These are phyloP conservation scores for Chaetomium sp. DNA, from an alignment of 2,329 filamentous ascomycete genomes.

Conservation along the genomic window DNA sequence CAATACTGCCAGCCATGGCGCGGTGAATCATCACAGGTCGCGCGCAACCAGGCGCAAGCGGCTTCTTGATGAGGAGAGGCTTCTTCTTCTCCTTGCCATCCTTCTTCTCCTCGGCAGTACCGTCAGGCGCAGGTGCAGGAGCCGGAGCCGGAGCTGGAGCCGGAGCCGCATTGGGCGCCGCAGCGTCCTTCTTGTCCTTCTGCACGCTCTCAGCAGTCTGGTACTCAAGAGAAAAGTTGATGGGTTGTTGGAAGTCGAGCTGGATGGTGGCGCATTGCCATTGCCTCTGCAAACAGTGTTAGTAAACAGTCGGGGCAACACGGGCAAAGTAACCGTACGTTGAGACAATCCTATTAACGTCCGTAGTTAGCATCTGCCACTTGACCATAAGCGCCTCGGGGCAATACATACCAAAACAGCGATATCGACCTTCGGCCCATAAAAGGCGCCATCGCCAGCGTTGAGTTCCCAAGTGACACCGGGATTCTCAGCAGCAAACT, in stretches of 20 bases:
- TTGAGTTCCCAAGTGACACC: constrained; percentile 84
- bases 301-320: neutral
- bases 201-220: constrained; percentile 66
- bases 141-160: constrained; percentile 32
- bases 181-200: constrained; percentile 39
- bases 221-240: constrained; percentile 87
- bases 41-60: constrained; percentile 68
- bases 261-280: constrained; percentile 94
- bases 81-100: constrained; percentile 45
- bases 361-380: neutral
- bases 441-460: constrained; percentile 94
- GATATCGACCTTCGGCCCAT: constrained; percentile 98
- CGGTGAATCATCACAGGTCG: constrained; percentile 87
- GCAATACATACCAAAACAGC: constrained; percentile 59
- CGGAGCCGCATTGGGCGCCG: constrained; percentile 30
- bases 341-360: constrained; percentile 32
- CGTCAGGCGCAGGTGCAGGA: constrained; percentile 26
- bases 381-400: neutral
- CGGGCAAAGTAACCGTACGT: constrained; percentile 19
- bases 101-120: constrained; percentile 38
- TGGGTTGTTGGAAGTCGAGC: constrained; percentile 82
- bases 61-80: constrained; percentile 49
- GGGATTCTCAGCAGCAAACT: constrained; percentile 61
- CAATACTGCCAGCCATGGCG: constrained; percentile 72
- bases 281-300: constrained; percentile 23